Evolutionary conservation across 768 basidiomycete genomes (phyloP), one percentile per base, ranked within the genome.

Genomic region (Pisolithus microcarpus): DNA sequence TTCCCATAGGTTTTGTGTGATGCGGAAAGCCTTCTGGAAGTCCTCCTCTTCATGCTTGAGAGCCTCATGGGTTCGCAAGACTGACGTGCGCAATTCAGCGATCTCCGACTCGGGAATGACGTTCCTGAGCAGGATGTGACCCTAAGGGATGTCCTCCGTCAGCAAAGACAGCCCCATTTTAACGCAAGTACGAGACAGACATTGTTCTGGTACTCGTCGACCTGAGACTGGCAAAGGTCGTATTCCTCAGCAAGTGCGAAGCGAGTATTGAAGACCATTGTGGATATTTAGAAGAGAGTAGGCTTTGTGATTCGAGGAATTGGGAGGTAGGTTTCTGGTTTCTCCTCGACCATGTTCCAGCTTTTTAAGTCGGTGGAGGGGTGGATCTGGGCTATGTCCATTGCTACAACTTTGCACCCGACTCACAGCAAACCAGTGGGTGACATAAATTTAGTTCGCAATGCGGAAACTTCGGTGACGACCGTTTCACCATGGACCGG

Each of bases 11-110:
- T 50, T 50, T 24, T 50, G 40, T 5, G 49, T 50, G 8, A 43
- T 30, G 30, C 49, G 49, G 49, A 50, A 50, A 23, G 49, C 49
- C 43, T 50, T 44, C 18, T 50, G 30, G 49, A 43, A 50, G 49
- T 40, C 34, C 21, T 50, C 49, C 10, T 50, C 49, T 23, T 43
- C 42, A 5, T n/a, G 36, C 15, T 43, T 19, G 23, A 50, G 49
- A 23, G 36, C 42, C 2, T 50, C 40, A 13, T 50, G 49, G 1
- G 49, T 28, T 36, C 18, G 28, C 30, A 50, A 36, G 8, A 50
- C 49, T 21, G 42, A 36, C 16, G 39, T 37, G 42, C 49, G 49
- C 15, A 50, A 23, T 34, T 50, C 49, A 16, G 40, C 40, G 37
- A 47, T 21, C 31, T 47, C 46, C 19, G 46, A 19, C 7, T 31